Evolutionary conservation across 768 basidiomycete species (phyloP).

Genomic region (Lentinus brumalis): DNA sequence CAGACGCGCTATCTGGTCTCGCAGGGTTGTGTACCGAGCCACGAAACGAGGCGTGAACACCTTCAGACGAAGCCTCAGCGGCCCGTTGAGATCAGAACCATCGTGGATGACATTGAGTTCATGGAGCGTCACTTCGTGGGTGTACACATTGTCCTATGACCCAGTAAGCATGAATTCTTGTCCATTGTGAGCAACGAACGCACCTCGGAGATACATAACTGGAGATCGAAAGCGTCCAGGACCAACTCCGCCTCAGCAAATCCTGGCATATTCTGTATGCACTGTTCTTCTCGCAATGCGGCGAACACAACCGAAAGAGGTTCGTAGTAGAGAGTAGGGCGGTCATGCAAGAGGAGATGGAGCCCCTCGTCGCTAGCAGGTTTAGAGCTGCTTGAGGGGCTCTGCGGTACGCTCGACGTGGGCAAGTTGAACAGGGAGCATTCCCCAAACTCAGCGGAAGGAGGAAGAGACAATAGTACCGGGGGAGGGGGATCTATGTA

Average conservation of each 20-base stretch:
- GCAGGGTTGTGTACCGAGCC: conserved; percentile 61
- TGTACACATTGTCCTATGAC: conserved; percentile 65
- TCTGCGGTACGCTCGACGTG: conserved; percentile 18
- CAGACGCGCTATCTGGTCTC: conserved; percentile 54
- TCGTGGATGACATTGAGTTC: conserved; percentile 74
- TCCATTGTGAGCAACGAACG: conserved; percentile 2
- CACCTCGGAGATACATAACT: conserved; percentile 69
- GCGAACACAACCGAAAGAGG: conserved; percentile 71
- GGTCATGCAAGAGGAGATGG: conserved; percentile 57
- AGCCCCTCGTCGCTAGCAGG: neutral
- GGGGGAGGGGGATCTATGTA: conserved; percentile 78
- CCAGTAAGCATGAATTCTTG: neutral
- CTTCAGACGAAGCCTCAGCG: conserved; percentile 60
- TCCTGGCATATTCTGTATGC: conserved; percentile 47
- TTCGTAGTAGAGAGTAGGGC: conserved; percentile 77
- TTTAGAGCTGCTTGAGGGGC: conserved; percentile 16
- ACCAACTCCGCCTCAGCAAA: conserved; percentile 62
- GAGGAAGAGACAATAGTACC: conserved; percentile 51
- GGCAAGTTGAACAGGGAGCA: conserved; percentile 63
- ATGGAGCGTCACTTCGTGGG: conserved; percentile 69
- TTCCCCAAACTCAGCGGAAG: conserved; percentile 41
- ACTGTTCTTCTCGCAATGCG: conserved; percentile 65
- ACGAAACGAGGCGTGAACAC: conserved; percentile 60
- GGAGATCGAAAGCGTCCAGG: conserved; percentile 71
- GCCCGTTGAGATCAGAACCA: conserved; percentile 60